A percentile compares a stretch with the other conserved stretches of the same genome.
Evolutionary conservation across 1,139 yeast species (phyloP).

Genomic region (Debaryomyces subglobosus): DNA sequence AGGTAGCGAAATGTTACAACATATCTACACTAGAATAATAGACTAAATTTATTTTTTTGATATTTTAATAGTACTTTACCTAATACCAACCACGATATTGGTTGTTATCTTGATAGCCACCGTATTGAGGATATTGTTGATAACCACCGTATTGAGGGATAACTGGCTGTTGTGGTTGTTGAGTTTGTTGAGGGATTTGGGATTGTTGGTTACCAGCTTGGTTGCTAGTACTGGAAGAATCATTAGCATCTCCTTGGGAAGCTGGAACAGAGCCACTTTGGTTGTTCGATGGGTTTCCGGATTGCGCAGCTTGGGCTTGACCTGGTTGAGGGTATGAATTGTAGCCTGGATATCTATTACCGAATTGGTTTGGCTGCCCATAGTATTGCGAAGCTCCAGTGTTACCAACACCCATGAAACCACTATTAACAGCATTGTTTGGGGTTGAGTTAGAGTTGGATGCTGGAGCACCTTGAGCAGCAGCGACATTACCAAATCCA

Average conservation of each 20-base stretch:
- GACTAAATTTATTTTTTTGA: constrained; percentile 1
- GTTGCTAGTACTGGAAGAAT: constrained; percentile 12
- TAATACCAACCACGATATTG: constrained; percentile 47
- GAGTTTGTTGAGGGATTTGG: constrained; percentile 26
- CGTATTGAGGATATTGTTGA: constrained; percentile 55
- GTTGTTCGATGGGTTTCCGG: constrained; percentile 7
- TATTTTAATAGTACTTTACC: constrained; percentile 5
- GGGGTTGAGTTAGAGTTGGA: constrained; percentile 23
- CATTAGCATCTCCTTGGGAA: constrained; percentile 14
- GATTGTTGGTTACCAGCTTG: constrained; percentile 18
- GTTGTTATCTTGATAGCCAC: constrained; percentile 48
- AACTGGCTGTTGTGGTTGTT: constrained; percentile 40
- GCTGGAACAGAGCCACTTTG: constrained; percentile 11
- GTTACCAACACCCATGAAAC: constrained; percentile 22
- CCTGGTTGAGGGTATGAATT: constrained; percentile 39
- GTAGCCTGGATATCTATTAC: constrained; percentile 43
- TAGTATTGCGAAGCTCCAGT: constrained; percentile 32
- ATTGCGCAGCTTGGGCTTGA: constrained; percentile 12
- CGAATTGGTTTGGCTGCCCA: constrained; percentile 42
- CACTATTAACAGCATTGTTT: constrained; percentile 21
- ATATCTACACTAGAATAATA: neutral
- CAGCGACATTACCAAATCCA: constrained; percentile 24
- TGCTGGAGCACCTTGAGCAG: constrained; percentile 22
- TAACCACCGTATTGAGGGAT: constrained; percentile 50
- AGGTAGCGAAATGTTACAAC: neutral